Evolutionary conservation across 73 alveolate genomes (phyloP).

Genomic region (Paramecium sonneborni): DNA sequence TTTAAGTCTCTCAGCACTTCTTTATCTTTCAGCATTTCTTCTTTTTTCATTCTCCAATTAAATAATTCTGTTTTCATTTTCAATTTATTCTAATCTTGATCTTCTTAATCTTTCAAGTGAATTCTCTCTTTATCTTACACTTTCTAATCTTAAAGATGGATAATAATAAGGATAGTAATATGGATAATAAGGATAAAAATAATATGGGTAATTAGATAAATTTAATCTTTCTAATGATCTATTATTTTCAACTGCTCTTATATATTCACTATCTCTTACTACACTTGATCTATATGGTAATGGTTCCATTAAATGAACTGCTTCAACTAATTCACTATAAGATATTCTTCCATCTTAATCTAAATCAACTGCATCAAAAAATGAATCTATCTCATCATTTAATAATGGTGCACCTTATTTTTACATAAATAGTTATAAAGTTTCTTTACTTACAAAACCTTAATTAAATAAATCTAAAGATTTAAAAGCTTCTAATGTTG

Average conservation of each 20-base stretch:
- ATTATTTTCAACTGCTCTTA: slow-evolving; percentile 24
- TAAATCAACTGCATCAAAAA: slow-evolving; percentile 36
- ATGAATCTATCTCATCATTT: slow-evolving; percentile 31
- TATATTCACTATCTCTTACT: background rate
- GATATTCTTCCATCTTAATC: slow-evolving; percentile 59
- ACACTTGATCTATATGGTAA: slow-evolving; percentile 33
- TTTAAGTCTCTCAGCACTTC: slow-evolving; percentile 54
- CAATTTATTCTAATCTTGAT: slow-evolving; percentile 32
- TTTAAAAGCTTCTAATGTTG: slow-evolving; percentile 35
- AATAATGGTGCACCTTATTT: background rate
- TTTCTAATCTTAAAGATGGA: slow-evolving; percentile 45
- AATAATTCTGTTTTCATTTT: background rate
- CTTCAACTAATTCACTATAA: slow-evolving; percentile 42
- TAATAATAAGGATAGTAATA: slow-evolving; percentile 50
- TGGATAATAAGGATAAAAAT: slow-evolving; percentile 51
- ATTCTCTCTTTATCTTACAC: slow-evolving; percentile 37
- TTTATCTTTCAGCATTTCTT: slow-evolving; percentile 24
- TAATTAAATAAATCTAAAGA: slow-evolving; percentile 18
- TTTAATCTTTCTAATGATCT: slow-evolving; percentile 40
- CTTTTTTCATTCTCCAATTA: slow-evolving; percentile 45
- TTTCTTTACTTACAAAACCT: background rate
- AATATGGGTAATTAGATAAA: background rate
- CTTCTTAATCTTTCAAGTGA: slow-evolving; percentile 28
- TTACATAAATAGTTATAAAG: background rate
- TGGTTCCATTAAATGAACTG: slow-evolving; percentile 51